Evolutionary conservation across 1,139 yeast genomes (phyloP), one percentile per base, ranked within the genome.

Genomic region (Chernovozyma sophiae-reginae): DNA sequence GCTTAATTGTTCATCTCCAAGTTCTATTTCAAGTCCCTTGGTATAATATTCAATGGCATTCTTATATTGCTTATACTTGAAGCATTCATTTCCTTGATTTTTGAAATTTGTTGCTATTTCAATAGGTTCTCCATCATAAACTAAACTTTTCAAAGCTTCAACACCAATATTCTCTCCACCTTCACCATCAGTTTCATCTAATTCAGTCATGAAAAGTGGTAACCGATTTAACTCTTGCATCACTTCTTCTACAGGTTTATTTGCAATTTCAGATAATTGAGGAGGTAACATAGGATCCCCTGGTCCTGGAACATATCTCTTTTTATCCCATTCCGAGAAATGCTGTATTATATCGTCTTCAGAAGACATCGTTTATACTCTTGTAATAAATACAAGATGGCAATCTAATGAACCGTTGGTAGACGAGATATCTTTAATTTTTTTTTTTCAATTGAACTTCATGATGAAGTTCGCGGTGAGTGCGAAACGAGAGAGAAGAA

Each of bases 81-180:
- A 92, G 43, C 86, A 77, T 17, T 87, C 97, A 54, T 94, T 92
- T 10, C 98, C 99, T 56, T 92, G 97, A 44, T 77, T 81, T 48
- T 89, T 89, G 67, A 90, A 92, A 53, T 89, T 89, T 23, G 77
- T 73, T 2, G 97, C 97, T 33, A 90, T 68, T 52, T 92, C 98
- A 49, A 84, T 80, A 0, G 97, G 97, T 44, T 87, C 96, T 25
- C 98, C 98, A 35, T 92, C 98, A 54, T 86, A 90, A 0, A 95
- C 97, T 51, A 94, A 68, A 11, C 96, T 92, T 54, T 81, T 82
- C 44, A 92, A 71, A 0, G 98, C 98, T 54, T 92, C 97, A 17
- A 94, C 62, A 37, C 78, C 81, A 4, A 71, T 55, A 51, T 86
- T 87, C 32, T 79, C 84, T 25, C 90, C 94, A 26, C 84, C 86